Evolutionary conservation across 352 stramenopile genomes (phyloP).

Genomic region (Plasmopara viticola): DNA sequence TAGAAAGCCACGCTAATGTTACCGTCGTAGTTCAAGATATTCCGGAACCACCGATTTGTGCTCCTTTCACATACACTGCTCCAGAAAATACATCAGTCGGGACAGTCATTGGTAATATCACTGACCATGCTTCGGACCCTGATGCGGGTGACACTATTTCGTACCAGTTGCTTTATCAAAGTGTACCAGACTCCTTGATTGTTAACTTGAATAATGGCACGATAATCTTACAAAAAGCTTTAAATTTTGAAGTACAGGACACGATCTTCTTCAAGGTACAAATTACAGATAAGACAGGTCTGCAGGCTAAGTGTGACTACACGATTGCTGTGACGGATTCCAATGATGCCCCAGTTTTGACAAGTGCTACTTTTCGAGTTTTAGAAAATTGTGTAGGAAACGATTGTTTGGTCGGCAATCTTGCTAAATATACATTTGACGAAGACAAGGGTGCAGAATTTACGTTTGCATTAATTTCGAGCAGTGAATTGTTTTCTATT

Average conservation of each 20-base stretch:
- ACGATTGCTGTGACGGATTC: constrained; percentile 33
- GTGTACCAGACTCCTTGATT: constrained; percentile 2
- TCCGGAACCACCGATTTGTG: constrained; percentile 37
- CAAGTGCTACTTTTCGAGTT: constrained; percentile 37
- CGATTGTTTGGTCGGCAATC: constrained; percentile 38
- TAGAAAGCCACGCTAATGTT: constrained; percentile 23
- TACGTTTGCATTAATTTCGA: constrained; percentile 21
- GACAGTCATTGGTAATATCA: constrained; percentile 9
- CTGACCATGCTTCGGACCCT: constrained; percentile 6
- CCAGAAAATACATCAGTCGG: constrained; percentile 19
- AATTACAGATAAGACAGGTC: constrained; percentile 38
- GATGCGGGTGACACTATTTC: constrained; percentile 12
- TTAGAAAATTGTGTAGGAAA: constrained; percentile 36
- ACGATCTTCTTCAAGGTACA: constrained; percentile 29
- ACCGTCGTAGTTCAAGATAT: constrained; percentile 31
- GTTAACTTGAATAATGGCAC: constrained; percentile 14
- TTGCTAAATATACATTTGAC: constrained; percentile 35
- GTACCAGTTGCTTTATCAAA: constrained; percentile 13
- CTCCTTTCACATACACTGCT: constrained; percentile 16
- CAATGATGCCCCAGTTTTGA: constrained; percentile 39
- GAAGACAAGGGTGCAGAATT: constrained; percentile 37
- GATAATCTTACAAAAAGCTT: constrained; percentile 15
- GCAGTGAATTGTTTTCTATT: constrained; percentile 9
- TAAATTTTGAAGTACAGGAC: constrained; percentile 43
- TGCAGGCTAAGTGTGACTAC: constrained; percentile 37